Conservation (phyloP, 1,284 basidiomycete genomes). For the Polyporus tsugae region DNA sequence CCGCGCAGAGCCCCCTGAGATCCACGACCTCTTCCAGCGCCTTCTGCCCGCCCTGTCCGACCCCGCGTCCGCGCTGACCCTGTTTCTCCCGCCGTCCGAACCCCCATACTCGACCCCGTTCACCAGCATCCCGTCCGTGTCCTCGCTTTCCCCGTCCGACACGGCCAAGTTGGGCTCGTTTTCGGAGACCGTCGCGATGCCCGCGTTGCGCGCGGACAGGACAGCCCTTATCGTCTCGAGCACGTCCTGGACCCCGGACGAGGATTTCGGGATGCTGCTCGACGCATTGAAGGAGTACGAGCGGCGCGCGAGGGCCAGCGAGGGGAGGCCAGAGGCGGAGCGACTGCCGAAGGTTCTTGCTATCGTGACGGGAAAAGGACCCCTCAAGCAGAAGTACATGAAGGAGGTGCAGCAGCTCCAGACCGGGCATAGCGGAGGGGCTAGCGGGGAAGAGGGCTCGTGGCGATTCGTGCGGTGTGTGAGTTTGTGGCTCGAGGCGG, state of each 20-base stretch:
- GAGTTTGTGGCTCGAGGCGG: constrained; percentile 88
- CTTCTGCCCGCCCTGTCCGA: constrained; percentile 49
- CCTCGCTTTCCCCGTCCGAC: constrained; percentile 22
- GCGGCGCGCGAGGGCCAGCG: constrained; percentile 53
- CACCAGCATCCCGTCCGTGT: constrained; percentile 47
- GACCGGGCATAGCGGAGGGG: constrained; percentile 31
- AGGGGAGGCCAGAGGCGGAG: constrained; percentile 35
- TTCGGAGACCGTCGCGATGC: constrained; percentile 36
- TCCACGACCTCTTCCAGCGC: constrained; percentile 76
- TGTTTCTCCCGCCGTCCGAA: constrained; percentile 51
- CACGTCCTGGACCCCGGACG: constrained; percentile 98
- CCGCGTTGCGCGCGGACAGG: constrained; percentile 65
- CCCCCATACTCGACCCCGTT: constrained; percentile 72
- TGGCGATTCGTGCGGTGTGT: constrained; percentile 89
- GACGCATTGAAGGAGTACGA: constrained; percentile 80
- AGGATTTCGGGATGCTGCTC: constrained; percentile 91
- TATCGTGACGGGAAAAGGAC: constrained; percentile 94
- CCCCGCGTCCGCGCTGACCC: constrained; percentile 36
- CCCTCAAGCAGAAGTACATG: constrained; percentile 81
- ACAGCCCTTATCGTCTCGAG: constrained; percentile 91
- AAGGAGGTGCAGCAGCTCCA: constrained; percentile 63
- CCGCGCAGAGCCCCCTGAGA: constrained; percentile 70
- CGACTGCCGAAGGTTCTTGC: constrained; percentile 80
- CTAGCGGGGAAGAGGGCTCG: constrained; percentile 37
- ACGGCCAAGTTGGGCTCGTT: constrained; percentile 25